Percentiles rank a stretch among this genome's conserved stretches.
Conservation (phyloP, 31 red algal genomes). For the Asparagopsis taxiformis region DNA sequence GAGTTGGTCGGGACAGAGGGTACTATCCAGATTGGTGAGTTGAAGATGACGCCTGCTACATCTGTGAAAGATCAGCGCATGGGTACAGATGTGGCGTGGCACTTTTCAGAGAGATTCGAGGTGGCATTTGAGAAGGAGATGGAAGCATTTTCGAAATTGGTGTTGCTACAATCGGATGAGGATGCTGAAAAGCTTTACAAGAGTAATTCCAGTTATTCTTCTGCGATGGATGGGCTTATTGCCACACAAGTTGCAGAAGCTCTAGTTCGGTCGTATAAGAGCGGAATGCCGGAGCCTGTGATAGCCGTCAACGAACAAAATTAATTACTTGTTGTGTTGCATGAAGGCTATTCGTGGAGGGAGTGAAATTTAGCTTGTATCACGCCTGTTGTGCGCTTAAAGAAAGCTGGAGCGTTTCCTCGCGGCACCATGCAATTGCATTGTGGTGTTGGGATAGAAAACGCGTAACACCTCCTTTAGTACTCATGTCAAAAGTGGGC, state of each 20-base stretch:
- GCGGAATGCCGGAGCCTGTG: conserved; percentile 8
- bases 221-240: conserved; percentile 32
- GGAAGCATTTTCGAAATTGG: conserved; percentile 51
- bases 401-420: no score
- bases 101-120: conserved; percentile 72
- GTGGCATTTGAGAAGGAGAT: conserved; percentile 73
- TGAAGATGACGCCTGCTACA: conserved; percentile 38
- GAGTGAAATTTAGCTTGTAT: no score
- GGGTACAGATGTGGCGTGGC: conserved; percentile 37
- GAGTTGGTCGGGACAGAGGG: conserved; percentile 75
- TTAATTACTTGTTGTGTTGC: no score
- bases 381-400: no score
- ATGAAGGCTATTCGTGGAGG: no score
- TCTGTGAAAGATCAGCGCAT: conserved; percentile 15
- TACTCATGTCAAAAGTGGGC: not conserved
- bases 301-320: no score
- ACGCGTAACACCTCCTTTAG: no score
- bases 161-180: conserved; percentile 1
- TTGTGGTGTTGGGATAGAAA: no score
- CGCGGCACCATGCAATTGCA: no score
- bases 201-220: conserved; percentile 5
- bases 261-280: conserved; percentile 17
- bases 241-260: conserved; percentile 69
- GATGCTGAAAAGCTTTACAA: not conserved
- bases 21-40: conserved; percentile 62